phyloP scores from a whole-genome alignment of 345 rosid genomes.

The Salix arbutifolia region DNA sequence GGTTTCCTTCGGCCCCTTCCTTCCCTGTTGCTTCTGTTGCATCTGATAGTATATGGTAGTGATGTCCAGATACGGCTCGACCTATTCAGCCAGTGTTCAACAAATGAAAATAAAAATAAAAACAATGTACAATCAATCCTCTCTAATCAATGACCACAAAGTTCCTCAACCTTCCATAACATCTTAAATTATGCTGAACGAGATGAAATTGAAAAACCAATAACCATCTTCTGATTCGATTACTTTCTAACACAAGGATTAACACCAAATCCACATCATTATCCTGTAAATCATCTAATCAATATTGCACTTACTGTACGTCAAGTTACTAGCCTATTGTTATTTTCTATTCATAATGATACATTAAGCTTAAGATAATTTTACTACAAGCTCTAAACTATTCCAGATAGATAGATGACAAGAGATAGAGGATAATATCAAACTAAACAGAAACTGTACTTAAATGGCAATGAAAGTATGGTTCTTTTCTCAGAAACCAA shows the following conservation, averaged over 20 bases:
- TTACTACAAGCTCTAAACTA: no score
- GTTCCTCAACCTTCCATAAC: no score
- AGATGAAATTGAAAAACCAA: neutral
- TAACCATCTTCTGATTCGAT: neutral
- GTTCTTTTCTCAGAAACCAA: no score
- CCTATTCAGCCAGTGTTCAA: constrained; percentile 35
- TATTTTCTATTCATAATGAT: neutral
- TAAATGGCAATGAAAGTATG: no score
- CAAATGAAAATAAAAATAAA: neutral
- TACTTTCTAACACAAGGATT: neutral
- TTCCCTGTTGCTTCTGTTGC: constrained; percentile 59
- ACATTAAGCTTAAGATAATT: no score
- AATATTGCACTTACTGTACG: neutral
- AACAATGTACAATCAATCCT: no score
- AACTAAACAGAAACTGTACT: no score
- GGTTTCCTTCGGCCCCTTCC: constrained; percentile 52
- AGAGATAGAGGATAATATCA: no score
- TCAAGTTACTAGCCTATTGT: neutral
- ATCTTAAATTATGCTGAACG: neutral
- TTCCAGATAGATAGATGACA: no score
- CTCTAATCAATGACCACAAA: no score
- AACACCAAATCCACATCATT: no score
- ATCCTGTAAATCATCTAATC: neutral
- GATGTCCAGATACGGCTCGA: constrained; percentile 85
- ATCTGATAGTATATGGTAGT: constrained; percentile 44